A percentile compares a stretch with the other conserved stretches of the same genome.
These are phyloP conservation scores for Coemansia asiatica DNA, from an alignment of 192 early-diverging fungal genomes.

Conservation along the genomic window DNA sequence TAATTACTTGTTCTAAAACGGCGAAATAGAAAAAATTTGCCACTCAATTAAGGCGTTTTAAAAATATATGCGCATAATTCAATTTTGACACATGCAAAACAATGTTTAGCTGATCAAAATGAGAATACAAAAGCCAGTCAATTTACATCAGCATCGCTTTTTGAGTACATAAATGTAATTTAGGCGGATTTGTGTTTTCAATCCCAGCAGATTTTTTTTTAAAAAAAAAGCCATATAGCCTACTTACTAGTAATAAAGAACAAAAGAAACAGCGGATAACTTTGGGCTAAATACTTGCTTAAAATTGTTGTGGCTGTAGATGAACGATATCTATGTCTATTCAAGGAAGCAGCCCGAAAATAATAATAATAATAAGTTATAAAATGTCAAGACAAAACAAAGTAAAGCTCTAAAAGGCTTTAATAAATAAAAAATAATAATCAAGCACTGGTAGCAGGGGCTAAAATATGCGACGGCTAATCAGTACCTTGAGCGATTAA, in stretches of 20 bases:
- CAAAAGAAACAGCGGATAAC: not conserved
- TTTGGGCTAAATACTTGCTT: not conserved
- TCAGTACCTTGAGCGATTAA: not conserved
- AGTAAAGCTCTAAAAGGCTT: not conserved
- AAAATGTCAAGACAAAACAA: not conserved
- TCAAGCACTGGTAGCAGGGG: not conserved
- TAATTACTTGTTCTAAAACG: not conserved
- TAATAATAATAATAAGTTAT: constrained; percentile 2
- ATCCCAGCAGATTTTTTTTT: not conserved
- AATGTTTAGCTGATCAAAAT: not conserved
- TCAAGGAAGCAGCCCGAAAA: not conserved
- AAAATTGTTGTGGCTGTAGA: not conserved
- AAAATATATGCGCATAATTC: not conserved
- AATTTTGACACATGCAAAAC: constrained; percentile 12
- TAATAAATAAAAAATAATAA: constrained; percentile 7
- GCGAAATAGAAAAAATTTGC: not conserved
- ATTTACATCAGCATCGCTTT: not conserved
- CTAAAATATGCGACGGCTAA: not conserved
- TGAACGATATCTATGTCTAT: not conserved
- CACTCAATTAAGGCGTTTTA: not conserved
- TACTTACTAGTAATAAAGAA: constrained; percentile 2
- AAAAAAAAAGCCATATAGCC: not conserved
- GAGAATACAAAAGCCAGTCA: constrained; percentile 5
- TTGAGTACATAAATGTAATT: constrained; percentile 2
- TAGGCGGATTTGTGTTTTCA: not conserved